Percentiles rank a stretch among this genome's conserved stretches.
These are phyloP conservation scores for Cyathus striatus DNA, from an alignment of 768 basidiomycete species.

Conservation along the genomic window DNA sequence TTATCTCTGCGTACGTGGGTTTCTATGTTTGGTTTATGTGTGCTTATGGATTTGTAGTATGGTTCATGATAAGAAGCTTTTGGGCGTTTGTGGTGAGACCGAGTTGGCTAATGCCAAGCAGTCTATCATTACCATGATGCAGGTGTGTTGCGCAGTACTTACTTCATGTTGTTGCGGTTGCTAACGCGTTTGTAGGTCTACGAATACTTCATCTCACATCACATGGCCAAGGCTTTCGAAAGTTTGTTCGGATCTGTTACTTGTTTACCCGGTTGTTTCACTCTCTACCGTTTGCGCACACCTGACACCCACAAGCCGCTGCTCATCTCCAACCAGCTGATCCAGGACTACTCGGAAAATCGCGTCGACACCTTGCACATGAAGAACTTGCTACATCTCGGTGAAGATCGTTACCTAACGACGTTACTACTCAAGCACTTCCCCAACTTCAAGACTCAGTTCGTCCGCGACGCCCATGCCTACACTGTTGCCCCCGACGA, in stretches of 20 bases:
- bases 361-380: slow-evolving; percentile 96
- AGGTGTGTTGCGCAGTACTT: slow-evolving; percentile 56
- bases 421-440: slow-evolving; percentile 96
- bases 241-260: slow-evolving; percentile 95
- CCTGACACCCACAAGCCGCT: slow-evolving; percentile 95
- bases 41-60: slow-evolving; percentile 47
- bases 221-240: slow-evolving; percentile 98
- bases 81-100: slow-evolving; percentile 96
- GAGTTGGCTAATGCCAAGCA: slow-evolving; percentile 89
- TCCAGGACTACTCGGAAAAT: slow-evolving; percentile 92
- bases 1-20: slow-evolving; percentile 83
- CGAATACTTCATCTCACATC: slow-evolving; percentile 99
- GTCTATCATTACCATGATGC: slow-evolving; percentile 96
- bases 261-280: slow-evolving; percentile 98
- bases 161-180: neutral
- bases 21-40: neutral
- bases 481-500: slow-evolving; percentile 94
- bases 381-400: slow-evolving; percentile 96
- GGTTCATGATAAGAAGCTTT: slow-evolving; percentile 93
- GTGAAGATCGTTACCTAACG: slow-evolving; percentile 98
- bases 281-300: slow-evolving; percentile 91
- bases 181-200: slow-evolving; percentile 58
- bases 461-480: slow-evolving; percentile 90
- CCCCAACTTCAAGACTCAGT: slow-evolving; percentile 91
- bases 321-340: slow-evolving; percentile 85